A percentile compares a stretch with the other conserved stretches of the same genome.
These are phyloP conservation scores for Ambrosia trifida DNA, from an alignment of 129 eudicot species.

Conservation along the genomic window DNA sequence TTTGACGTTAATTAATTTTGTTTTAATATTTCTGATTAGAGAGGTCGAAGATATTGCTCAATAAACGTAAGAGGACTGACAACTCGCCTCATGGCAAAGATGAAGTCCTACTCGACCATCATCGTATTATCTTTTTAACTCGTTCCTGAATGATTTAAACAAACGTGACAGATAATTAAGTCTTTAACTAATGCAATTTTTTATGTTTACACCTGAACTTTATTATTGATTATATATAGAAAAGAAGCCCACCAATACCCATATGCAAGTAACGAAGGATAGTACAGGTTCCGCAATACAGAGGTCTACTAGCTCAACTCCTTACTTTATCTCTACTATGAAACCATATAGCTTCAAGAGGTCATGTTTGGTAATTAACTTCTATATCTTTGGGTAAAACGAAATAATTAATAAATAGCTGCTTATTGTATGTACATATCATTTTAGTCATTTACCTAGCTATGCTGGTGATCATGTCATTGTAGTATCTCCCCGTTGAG, in stretches of 20 bases:
- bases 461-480: not conserved
- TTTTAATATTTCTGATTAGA: constrained; percentile 7
- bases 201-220: not conserved
- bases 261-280: not conserved
- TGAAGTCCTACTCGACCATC: too few species aligned
- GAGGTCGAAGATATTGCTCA: constrained; percentile 10
- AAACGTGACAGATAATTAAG: too few species aligned
- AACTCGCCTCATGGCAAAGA: not conserved
- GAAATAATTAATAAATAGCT: too few species aligned
- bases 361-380: not conserved
- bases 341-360: not conserved
- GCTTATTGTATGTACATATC: too few species aligned
- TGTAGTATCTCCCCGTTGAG: constrained; percentile 25
- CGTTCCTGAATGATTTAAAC: too few species aligned
- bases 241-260: constrained; percentile 4
- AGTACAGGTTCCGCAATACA: not conserved
- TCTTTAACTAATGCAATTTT: not conserved
- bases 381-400: not conserved
- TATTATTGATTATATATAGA: not conserved
- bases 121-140: too few species aligned
- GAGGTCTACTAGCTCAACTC: not conserved
- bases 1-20: too few species aligned
- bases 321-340: constrained; percentile 10
- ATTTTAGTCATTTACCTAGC: too few species aligned
- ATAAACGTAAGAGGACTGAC: constrained; percentile 8